Conservation (phyloP, 208 protist genomes). For the Entamoeba moshkovskii region DNA sequence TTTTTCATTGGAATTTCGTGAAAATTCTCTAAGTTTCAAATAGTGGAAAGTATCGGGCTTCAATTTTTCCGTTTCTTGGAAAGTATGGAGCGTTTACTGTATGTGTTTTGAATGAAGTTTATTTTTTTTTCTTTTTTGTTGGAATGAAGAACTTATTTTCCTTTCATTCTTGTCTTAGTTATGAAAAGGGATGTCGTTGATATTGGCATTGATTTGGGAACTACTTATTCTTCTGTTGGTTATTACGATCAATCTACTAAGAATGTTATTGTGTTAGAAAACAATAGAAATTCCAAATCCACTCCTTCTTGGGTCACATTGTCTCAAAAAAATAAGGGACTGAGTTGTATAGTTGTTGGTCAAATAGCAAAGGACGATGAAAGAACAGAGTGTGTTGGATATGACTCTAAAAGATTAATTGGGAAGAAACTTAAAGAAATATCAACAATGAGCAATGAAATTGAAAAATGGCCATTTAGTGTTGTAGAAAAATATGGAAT, state of each 20-base stretch:
- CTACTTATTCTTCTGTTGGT: slow-evolving; percentile 20
- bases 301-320: slow-evolving; percentile 75
- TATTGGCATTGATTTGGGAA: slow-evolving; percentile 29
- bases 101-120: too few relatives aligned
- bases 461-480: neutral
- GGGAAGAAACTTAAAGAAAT: too few relatives aligned
- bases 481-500: neutral
- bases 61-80: too few relatives aligned
- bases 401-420: slow-evolving; percentile 28
- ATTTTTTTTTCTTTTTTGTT: too few relatives aligned
- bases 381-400: slow-evolving; percentile 47
- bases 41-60: too few relatives aligned
- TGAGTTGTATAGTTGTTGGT: slow-evolving; percentile 56
- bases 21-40: too few relatives aligned
- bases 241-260: neutral
- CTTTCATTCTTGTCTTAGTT: too few relatives aligned
- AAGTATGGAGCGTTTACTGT: too few relatives aligned
- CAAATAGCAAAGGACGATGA: slow-evolving; percentile 53
- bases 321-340: slow-evolving; percentile 49
- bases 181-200: too few relatives aligned
- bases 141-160: too few relatives aligned
- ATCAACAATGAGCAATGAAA: neutral
- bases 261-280: slow-evolving; percentile 53
- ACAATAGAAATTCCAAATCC: slow-evolving; percentile 32
- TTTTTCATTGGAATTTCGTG: too few relatives aligned